A percentile compares a stretch with the other conserved stretches of the same genome.
Conservation (phyloP, 108 stramenopile genomes). For the Stephanodiscus triporus region DNA sequence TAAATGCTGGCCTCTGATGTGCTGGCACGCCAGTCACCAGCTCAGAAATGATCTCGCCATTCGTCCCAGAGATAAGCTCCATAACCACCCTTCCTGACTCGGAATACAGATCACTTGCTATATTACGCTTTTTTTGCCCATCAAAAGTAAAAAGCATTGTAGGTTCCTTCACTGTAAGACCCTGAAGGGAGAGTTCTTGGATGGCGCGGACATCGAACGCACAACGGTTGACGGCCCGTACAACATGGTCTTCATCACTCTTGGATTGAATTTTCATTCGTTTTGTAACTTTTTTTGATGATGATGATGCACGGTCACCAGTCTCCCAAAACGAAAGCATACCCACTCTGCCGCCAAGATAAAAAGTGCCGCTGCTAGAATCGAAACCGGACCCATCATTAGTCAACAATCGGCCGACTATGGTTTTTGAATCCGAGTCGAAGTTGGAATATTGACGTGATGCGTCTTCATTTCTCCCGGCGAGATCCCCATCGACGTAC, state of each 20-base stretch:
- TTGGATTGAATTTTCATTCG: constrained; percentile 34
- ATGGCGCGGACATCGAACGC: constrained; percentile 36
- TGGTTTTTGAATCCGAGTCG: constrained; percentile 1
- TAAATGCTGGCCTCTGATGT: constrained; percentile 27
- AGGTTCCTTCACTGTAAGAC: constrained; percentile 36
- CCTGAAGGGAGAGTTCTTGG: constrained; percentile 31
- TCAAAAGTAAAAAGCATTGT: constrained; percentile 41
- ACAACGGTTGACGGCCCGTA: constrained; percentile 22
- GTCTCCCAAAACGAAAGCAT: constrained; percentile 51
- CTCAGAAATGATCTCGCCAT: constrained; percentile 20
- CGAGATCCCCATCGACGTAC: constrained; percentile 35
- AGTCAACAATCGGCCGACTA: constrained; percentile 20
- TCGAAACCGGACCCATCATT: not conserved
- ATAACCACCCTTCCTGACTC: not conserved
- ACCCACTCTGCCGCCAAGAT: constrained; percentile 34
- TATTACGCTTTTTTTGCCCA: constrained; percentile 19
- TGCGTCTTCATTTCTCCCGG: constrained; percentile 26
- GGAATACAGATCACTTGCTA: constrained; percentile 5
- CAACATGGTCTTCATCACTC: constrained; percentile 45
- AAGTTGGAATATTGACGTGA: constrained; percentile 9
- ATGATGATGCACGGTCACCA: constrained; percentile 14
- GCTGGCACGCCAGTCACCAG: constrained; percentile 6
- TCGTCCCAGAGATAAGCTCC: constrained; percentile 23
- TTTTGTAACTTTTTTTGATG: not conserved
- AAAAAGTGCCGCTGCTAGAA: constrained; percentile 10